Evolutionary conservation across 768 basidiomycete species (phyloP).

Genomic region (Podaxis rugospora): DNA sequence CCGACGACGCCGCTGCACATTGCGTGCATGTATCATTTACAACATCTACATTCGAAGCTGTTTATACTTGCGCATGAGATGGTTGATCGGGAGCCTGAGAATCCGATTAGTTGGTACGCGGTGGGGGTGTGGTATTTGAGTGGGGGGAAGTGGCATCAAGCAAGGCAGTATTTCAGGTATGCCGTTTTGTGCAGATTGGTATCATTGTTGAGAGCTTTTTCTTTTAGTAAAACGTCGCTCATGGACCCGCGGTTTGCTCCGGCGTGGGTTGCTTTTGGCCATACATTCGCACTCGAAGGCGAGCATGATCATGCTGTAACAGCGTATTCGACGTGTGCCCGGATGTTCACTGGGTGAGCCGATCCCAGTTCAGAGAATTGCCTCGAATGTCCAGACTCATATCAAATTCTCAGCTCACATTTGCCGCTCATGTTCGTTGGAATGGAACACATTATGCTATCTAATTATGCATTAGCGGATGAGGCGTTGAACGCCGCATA

Average conservation of each 20-base stretch:
- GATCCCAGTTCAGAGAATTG: neutral
- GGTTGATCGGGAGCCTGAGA: constrained; percentile 91
- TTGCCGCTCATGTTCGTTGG: constrained; percentile 93
- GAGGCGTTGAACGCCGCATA: constrained; percentile 85
- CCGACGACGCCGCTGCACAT: constrained; percentile 92
- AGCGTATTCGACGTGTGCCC: constrained; percentile 93
- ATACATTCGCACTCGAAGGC: constrained; percentile 94
- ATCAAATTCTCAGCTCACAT: constrained; percentile 65
- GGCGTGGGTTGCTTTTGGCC: constrained; percentile 97
- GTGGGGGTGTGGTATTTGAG: constrained; percentile 97
- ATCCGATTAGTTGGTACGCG: constrained; percentile 95
- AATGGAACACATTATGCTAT: constrained; percentile 95
- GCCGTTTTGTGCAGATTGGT: neutral
- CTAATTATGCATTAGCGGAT: constrained; percentile 75
- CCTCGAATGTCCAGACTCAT: neutral
- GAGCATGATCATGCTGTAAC: constrained; percentile 99
- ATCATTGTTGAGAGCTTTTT: neutral
- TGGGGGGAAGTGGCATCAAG: constrained; percentile 83
- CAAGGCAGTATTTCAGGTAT: constrained; percentile 89
- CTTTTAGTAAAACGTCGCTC: constrained; percentile 81
- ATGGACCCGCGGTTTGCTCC: constrained; percentile 97
- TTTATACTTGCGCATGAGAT: constrained; percentile 97
- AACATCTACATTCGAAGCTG: constrained; percentile 85
- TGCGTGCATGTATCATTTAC: constrained; percentile 96
- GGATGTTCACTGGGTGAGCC: constrained; percentile 88